These are phyloP conservation scores for Microcyclospora pomicola DNA, from an alignment of 2,329 filamentous ascomycete species.

Conservation along the genomic window DNA sequence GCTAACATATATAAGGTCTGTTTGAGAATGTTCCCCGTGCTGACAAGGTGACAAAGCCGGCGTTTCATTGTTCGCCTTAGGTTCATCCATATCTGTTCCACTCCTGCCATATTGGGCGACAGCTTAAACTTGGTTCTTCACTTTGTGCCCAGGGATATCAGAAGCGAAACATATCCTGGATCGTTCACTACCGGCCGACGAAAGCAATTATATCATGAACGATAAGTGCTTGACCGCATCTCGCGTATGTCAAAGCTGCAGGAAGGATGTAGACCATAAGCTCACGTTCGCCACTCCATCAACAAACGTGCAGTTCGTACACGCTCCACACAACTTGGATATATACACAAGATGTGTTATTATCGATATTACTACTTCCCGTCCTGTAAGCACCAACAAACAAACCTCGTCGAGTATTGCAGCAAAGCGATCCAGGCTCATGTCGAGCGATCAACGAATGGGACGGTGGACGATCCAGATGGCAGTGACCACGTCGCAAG, in stretches of 20 bases:
- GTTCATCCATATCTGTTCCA: no score
- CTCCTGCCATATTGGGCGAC: no score
- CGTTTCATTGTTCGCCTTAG: no score
- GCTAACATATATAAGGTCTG: no score
- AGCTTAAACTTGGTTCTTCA: no score
- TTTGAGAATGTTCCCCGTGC: no score
- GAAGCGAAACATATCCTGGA: no score
- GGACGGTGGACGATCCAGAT: neutral
- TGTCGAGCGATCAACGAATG: no score
- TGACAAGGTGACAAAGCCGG: no score
- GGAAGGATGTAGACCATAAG: neutral
- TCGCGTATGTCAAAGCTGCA: no score
- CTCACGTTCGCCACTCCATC: neutral
- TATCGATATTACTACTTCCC: constrained; percentile 20
- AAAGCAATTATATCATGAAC: neutral
- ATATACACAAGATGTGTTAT: constrained; percentile 17
- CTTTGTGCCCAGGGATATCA: no score
- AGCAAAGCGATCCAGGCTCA: constrained; percentile 5
- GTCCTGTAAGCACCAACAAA: constrained; percentile 18
- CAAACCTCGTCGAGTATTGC: constrained; percentile 16
- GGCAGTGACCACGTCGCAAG: neutral
- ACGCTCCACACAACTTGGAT: neutral
- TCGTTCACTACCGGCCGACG: neutral
- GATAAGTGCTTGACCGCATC: no score
- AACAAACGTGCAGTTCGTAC: neutral